Evolutionary conservation across 495 filamentous ascomycete genomes (phyloP), one percentile per base, ranked within the genome.

Genomic region (Recurvomyces mirabilis): DNA sequence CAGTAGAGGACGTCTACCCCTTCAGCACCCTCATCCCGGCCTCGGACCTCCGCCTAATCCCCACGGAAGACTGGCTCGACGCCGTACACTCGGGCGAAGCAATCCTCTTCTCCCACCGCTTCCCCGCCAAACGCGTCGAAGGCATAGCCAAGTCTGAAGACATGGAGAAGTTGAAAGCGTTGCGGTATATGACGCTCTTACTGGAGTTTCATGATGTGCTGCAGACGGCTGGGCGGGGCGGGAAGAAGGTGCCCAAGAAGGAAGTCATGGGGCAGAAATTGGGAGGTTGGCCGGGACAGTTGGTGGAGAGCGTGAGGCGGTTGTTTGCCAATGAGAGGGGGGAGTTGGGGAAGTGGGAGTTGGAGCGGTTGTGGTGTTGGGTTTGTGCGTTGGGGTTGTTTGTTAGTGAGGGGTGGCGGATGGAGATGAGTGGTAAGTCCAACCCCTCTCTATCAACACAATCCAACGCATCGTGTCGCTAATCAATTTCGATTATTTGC

Each of bases 1-100:
- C 77, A 17, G 74, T 85, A n/a, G 72, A 75, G 11, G 84, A 94
- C 28, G 86, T 94, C 29, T 98, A 98, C 61, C 61, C 81, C 1
- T 61, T 84, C 33, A 71, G 79, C 19, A 65, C 66, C 11, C 64
- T 98, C 33, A 76, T 94, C 18, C 73, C 51, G 11, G 38, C 51
- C 14, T 18, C 15, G 26, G 41, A 44, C 30, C 33, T 36, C 24
- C 31, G 41, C 1, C 46, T 45, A 1, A 68, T 88, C 17, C 75
- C 74, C 12, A 70, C 87, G 25, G 74, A 75, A 59, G 80, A 87
- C 35, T 94, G 84, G 84, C 70, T 77, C 46, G 75, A 87, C 24
- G 71, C 70, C 13, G 71, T 82, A 26, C 68, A 75, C 38, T 64
- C 67, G 14, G 71, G 72, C 3, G 57, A 74, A 24, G 67, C 67